Evolutionary conservation across 2,329 filamentous ascomycete genomes (phyloP), one percentile per base, ranked within the genome.

Genomic region (Scedosporium minutisporum): DNA sequence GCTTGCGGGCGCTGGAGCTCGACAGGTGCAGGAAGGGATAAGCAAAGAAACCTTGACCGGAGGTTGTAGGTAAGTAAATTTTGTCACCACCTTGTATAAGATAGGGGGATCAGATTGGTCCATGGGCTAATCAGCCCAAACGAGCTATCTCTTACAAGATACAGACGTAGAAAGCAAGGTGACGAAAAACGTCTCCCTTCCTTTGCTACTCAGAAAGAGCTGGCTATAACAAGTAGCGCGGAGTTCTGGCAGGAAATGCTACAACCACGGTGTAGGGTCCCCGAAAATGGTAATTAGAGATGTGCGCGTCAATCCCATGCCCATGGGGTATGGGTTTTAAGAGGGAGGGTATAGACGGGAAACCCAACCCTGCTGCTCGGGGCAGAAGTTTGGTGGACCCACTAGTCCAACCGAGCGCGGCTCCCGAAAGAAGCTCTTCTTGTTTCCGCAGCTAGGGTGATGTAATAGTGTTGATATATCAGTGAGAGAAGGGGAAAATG

Each of bases 1-100:
- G 68, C 66, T 69, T 67, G 67, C 66, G 66, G 71, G 68, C 68
- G 68, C 67, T 70, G 69, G 70, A 67, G 69, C 65, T 66, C 64
- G 63, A 66, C 63, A 62, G 67, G 67, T 63, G 64, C 64, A 65
- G 65, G 61, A 63, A 65, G 63, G 65, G 63, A 63, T 64, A 63
- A 61, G 63, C 66, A 66, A 65, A 65, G 64, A 66, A 60, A 53
- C 57, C 44, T 25, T 64, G 57, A 48, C 64, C 61, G 51, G 57
- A 58, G 29, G n/a, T 25, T 21, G 58, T 51, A 61, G 42, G 58
- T 42, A 61, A 61, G 44, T 53, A 33, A 61, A 27, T 59, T 51
- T 64, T 60, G 57, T 62, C 62, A 62, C 60, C 44, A 41, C 59
- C 63, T 41, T 62, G 62, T 61, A 61, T 61, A 53, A 27, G 18